Evolutionary conservation across 2,329 filamentous ascomycete genomes (phyloP).

Genomic region (Penicillium corylophilum): DNA sequence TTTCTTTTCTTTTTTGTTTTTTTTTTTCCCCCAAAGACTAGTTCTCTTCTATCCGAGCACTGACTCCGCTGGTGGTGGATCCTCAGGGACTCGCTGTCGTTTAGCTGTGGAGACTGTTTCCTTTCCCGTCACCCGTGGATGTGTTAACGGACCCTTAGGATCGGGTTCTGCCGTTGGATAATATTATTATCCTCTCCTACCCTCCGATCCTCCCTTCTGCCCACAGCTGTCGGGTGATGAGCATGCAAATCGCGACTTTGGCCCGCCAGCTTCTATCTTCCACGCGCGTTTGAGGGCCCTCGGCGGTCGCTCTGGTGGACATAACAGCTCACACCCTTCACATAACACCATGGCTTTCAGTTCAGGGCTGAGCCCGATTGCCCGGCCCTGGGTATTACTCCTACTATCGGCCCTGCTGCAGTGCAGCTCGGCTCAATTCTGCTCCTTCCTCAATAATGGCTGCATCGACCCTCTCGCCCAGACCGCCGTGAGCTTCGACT

Average conservation of each 20-base stretch:
- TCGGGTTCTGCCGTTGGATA: conserved; percentile 4
- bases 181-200: conserved; percentile 4
- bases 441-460: conserved; percentile 34
- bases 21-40: neutral
- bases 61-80: conserved; percentile 1
- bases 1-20: no score
- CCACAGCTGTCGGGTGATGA: conserved; percentile 20
- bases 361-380: conserved; percentile 9
- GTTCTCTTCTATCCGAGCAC: conserved; percentile 1
- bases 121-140: conserved; percentile 1
- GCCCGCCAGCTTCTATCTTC: conserved; percentile 15
- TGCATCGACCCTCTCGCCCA: conserved; percentile 42
- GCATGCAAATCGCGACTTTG: conserved; percentile 24
- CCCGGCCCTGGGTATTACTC: conserved; percentile 19
- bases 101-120: conserved; percentile 22
- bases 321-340: neutral
- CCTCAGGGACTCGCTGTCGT: conserved; percentile 2
- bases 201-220: conserved; percentile 6
- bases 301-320: conserved; percentile 22
- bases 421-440: conserved; percentile 30
- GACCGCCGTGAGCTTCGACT: conserved; percentile 33
- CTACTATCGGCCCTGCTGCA: conserved; percentile 22
- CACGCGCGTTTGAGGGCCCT: conserved; percentile 23
- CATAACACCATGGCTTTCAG: conserved; percentile 21
- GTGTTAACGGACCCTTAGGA: conserved; percentile 5